phyloP scores from a whole-genome alignment of 169 alveolate genomes.

The Toxoplasma gondii region DNA sequence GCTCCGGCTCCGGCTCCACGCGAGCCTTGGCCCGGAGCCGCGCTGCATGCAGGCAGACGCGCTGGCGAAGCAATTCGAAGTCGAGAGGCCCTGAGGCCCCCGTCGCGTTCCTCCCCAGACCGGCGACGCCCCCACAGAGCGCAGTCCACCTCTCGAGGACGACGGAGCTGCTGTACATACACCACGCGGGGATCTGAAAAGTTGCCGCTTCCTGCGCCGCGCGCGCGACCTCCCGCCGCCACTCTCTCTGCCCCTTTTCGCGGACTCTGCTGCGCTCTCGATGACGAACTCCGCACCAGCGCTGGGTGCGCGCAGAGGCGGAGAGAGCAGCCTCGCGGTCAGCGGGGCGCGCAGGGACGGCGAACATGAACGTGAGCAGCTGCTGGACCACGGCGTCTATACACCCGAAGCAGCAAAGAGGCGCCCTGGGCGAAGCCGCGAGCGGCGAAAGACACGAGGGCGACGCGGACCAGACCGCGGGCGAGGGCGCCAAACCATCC shows the following conservation, averaged over 20 bases:
- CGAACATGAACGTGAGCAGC: background rate
- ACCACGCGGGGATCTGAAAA: conserved; percentile 18
- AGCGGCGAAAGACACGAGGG: background rate
- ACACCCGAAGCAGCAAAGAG: background rate
- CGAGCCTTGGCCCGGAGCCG: background rate
- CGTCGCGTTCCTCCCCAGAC: background rate
- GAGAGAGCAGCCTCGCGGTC: background rate
- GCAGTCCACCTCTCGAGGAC: background rate
- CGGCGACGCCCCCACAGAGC: background rate
- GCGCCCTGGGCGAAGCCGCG: background rate
- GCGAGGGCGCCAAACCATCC: background rate
- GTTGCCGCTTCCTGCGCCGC: conserved; percentile 22
- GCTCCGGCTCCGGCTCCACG: background rate
- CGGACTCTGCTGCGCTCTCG: background rate
- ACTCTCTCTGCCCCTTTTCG: background rate
- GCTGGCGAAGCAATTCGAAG: background rate
- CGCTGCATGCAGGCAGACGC: background rate
- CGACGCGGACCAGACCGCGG: background rate
- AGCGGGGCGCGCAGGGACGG: background rate
- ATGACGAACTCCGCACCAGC: background rate
- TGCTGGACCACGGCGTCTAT: background rate
- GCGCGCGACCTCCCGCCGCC: background rate
- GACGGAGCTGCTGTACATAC: background rate
- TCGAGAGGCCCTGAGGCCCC: background rate
- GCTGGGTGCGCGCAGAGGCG: background rate